These are phyloP conservation scores for Medicago lupulina DNA, from an alignment of 306 rosid genomes.

Conservation along the genomic window DNA sequence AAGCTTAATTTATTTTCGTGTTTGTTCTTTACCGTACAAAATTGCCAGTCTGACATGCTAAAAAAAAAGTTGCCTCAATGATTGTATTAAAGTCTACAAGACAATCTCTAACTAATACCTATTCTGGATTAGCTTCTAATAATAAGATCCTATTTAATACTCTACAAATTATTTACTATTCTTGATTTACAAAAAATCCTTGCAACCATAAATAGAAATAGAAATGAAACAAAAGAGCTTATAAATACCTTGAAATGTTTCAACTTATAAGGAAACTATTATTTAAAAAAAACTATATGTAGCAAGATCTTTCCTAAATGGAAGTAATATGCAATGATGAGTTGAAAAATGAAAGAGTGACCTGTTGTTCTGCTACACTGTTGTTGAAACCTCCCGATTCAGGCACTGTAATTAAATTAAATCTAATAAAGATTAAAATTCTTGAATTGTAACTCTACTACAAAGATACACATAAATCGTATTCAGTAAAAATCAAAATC, in stretches of 20 bases:
- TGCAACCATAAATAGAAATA: constrained; percentile 7
- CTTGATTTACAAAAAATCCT: neutral
- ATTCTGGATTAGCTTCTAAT: constrained; percentile 12
- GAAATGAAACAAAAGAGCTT: neutral
- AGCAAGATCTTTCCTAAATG: neutral
- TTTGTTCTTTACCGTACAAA: no score
- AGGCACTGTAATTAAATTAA: constrained; percentile 51
- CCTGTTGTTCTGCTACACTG: constrained; percentile 99
- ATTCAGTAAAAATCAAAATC: neutral
- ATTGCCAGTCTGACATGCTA: no score
- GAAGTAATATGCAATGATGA: no score
- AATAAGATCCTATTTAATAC: no score
- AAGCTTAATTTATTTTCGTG: no score
- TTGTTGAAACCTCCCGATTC: constrained; percentile 95
- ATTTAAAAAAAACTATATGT: neutral
- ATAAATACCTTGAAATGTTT: neutral
- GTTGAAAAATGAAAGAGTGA: constrained; percentile 42
- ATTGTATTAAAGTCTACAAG: constrained; percentile 17
- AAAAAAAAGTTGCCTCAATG: constrained; percentile 24
- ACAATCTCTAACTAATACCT: constrained; percentile 8
- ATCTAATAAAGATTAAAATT: constrained; percentile 36
- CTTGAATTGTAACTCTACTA: constrained; percentile 1
- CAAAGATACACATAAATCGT: neutral
- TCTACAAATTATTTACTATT: neutral
- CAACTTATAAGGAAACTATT: neutral